Evolutionary conservation across 257 asterid genomes (phyloP).

Genomic region (Sherardia arvensis): DNA sequence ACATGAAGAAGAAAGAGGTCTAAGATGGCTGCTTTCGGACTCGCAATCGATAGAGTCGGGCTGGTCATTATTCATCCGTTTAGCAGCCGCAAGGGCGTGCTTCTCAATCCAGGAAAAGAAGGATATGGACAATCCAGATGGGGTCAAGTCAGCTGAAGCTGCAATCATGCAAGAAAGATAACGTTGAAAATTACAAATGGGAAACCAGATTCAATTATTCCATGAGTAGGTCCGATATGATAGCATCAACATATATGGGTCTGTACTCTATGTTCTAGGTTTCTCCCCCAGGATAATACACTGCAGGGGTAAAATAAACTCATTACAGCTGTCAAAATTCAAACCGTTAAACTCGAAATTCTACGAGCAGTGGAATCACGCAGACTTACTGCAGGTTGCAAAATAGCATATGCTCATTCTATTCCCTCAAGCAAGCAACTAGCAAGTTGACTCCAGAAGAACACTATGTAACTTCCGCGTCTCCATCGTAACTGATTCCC

Average conservation of each 20-base stretch:
- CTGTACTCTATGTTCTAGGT: neutral
- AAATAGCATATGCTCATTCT: neutral
- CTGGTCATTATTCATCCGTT: neutral
- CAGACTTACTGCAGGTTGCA: neutral
- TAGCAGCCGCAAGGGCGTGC: neutral
- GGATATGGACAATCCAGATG: neutral
- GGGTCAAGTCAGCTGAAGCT: neutral
- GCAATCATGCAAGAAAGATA: neutral
- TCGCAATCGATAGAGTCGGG: neutral
- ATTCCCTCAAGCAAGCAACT: neutral
- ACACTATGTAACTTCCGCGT: slow-evolving; percentile 40
- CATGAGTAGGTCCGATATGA: neutral
- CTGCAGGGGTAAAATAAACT: neutral
- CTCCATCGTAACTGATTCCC: slow-evolving; percentile 53
- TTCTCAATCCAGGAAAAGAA: neutral
- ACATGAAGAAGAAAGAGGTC: neutral
- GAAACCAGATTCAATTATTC: neutral
- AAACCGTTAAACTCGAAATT: neutral
- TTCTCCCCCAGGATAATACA: too few relatives aligned
- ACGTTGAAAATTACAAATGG: neutral
- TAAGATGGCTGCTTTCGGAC: neutral
- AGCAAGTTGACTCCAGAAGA: slow-evolving; percentile 17
- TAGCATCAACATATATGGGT: neutral
- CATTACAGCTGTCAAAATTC: neutral
- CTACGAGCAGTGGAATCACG: neutral